Percentiles rank a stretch among this genome's conserved stretches.
Evolutionary conservation across 176 grass and related monocot species (phyloP).

Genomic region (Calamus simplicifolius): DNA sequence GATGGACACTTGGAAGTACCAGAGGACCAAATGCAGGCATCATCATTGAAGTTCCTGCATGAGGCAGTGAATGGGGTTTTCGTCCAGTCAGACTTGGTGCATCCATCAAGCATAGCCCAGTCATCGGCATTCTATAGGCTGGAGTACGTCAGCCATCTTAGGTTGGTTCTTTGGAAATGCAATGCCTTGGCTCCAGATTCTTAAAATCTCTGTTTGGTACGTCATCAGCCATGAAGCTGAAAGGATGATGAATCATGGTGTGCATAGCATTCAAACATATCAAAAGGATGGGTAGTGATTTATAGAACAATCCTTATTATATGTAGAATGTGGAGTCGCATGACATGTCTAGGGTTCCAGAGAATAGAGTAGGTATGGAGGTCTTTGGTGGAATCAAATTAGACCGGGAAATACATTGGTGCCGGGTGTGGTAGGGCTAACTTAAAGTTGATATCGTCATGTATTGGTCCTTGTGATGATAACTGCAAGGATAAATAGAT

Average conservation of each 20-base stretch:
- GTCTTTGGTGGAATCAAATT: constrained; percentile 11
- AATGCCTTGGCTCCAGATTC: neutral
- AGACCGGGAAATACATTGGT: constrained; percentile 9
- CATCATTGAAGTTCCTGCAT: neutral
- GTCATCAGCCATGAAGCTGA: constrained; percentile 9
- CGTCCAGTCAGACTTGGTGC: constrained; percentile 6
- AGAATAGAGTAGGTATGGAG: constrained; percentile 11
- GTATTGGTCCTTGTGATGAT: neutral
- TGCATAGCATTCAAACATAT: neutral
- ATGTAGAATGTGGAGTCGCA: neutral
- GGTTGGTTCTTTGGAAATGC: constrained; percentile 3
- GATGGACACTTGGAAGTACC: neutral
- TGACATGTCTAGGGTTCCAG: constrained; percentile 1
- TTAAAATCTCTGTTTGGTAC: constrained; percentile 6
- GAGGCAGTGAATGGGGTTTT: constrained; percentile 3
- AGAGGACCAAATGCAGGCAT: neutral
- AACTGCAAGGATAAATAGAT: neutral
- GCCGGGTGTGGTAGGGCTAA: neutral
- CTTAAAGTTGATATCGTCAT: constrained; percentile 6
- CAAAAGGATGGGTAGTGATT: too few species aligned
- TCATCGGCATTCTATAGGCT: constrained; percentile 13
- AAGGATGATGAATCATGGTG: neutral
- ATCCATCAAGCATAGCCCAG: constrained; percentile 4
- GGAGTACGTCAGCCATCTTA: neutral
- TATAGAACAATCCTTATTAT: neutral